Evolutionary conservation across 2,329 filamentous ascomycete species (phyloP), one percentile per base, ranked within the genome.

Genomic region (Fusarium citri): DNA sequence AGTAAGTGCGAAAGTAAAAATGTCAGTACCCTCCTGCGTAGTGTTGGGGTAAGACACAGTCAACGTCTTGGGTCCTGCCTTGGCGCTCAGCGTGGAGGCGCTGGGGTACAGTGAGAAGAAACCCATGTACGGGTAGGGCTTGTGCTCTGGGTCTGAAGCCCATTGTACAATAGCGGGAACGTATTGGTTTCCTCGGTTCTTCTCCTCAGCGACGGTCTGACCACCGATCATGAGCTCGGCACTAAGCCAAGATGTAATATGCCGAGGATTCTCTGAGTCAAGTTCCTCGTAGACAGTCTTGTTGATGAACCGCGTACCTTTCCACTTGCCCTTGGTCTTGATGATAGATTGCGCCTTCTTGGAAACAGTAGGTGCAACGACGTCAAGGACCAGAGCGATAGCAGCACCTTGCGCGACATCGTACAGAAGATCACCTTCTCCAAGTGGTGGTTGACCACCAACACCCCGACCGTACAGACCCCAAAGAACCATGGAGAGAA

Each of bases 191-290:
- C 80, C 79, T 8, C 82, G 74, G 67, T 79, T 80, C 22, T 67
- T 71, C 2, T 74, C 76, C 71, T 84, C 81, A 8, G 74, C 74
- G 2, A 83, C 74, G 20, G 76, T 62, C 68, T 81, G 64, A 0
- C 74, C 81, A 2, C 83, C 83, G 20, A 83, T 80, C 82, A 84
- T 84, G 43, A 84, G 68, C 11, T 77, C 70, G 7, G 81, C 76
- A 41, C 79, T 81, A 23, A 84, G 50, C 82, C 82, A 84, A 2
- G 81, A 81, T 0, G 80, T 81, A 7, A 77, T 76, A 3, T 76
- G 73, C 22, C 82, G 77, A 12, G 47, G 14, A 0, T 64, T 72
- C 50, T 78, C 72, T 1, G 73, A 73, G 6, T 75, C 64, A 4
- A 83, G 76, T 31, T 77, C 74, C 28, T 82, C 78, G 6, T 74